Conservation (phyloP, 768 basidiomycete species). For the Tubosaeta brunneosetosa region DNA sequence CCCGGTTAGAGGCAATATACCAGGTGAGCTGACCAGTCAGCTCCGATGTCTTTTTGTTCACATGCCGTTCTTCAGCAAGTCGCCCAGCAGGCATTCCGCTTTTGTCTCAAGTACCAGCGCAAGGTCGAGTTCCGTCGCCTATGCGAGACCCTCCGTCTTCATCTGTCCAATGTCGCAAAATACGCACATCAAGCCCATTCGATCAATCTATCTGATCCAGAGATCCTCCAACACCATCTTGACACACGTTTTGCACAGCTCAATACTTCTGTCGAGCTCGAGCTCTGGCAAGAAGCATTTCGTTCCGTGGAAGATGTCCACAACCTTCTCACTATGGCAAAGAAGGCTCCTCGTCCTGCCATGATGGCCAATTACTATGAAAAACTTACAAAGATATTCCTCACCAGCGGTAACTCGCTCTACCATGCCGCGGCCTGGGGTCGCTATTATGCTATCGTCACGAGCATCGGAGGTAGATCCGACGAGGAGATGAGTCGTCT, state of each 20-base stretch:
- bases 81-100: conserved; percentile 95
- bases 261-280: conserved; percentile 94
- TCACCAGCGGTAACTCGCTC: conserved; percentile 89
- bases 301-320: conserved; percentile 98
- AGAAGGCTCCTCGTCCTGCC: conserved; percentile 84
- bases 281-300: conserved; percentile 99
- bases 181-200: conserved; percentile 91
- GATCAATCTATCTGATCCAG: conserved; percentile 93
- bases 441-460: conserved; percentile 71
- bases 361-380: conserved; percentile 99
- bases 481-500: conserved; percentile 77
- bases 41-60: background rate
- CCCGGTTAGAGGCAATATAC: conserved; percentile 87
- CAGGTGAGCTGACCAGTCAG: conserved; percentile 52
- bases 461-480: conserved; percentile 65
- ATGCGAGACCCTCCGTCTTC: conserved; percentile 93
- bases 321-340: conserved; percentile 88
- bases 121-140: conserved; percentile 97
- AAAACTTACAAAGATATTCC: conserved; percentile 93
- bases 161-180: conserved; percentile 91
- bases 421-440: conserved; percentile 98
- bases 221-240: conserved; percentile 91
- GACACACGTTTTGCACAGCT: conserved; percentile 97
- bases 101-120: conserved; percentile 88
- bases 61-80: conserved; percentile 56